Percentiles rank a stretch among this genome's conserved stretches.
These are phyloP conservation scores for Xylariaceae sp. DNA, from an alignment of 2,329 filamentous ascomycete species.

Conservation along the genomic window DNA sequence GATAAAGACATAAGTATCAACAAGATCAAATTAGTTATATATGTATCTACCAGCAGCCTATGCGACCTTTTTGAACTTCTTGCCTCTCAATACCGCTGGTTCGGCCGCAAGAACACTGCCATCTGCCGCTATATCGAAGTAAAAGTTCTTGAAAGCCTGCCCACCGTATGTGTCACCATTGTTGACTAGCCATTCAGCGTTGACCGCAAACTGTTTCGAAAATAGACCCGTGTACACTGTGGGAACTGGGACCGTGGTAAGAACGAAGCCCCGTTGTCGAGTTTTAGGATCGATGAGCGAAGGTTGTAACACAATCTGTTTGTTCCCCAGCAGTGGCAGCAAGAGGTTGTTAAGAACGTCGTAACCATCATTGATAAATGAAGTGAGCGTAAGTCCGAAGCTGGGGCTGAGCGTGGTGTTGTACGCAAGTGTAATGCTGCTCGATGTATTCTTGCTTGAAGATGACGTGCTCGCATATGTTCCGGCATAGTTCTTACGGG, in stretches of 20 bases:
- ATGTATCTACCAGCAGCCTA: no score
- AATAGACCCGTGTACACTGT: slow-evolving; percentile 15
- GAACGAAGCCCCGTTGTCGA: slow-evolving; percentile 13
- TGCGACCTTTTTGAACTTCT: slow-evolving; percentile 8
- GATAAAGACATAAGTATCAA: no score
- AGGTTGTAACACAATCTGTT: slow-evolving; percentile 15
- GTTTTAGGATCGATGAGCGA: slow-evolving; percentile 6
- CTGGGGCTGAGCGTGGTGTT: slow-evolving; percentile 18
- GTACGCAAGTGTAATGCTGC: slow-evolving; percentile 13
- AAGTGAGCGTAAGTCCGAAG: slow-evolving; percentile 18
- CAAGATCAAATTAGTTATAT: no score
- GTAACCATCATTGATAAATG: slow-evolving; percentile 12
- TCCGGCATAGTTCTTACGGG: slow-evolving; percentile 23
- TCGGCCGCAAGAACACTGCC: slow-evolving; percentile 18
- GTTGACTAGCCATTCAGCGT: slow-evolving; percentile 19
- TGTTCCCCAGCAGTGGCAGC: background rate
- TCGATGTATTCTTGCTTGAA: slow-evolving; percentile 6
- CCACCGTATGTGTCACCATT: slow-evolving; percentile 18
- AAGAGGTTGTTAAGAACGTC: slow-evolving; percentile 13
- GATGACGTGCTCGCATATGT: slow-evolving; percentile 23
- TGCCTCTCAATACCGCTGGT: slow-evolving; percentile 9
- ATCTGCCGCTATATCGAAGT: slow-evolving; percentile 19
- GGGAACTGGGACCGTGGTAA: slow-evolving; percentile 9
- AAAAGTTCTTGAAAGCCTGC: slow-evolving; percentile 18
- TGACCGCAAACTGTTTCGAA: slow-evolving; percentile 15